Conservation (phyloP, 108 stramenopile species). For the Fragilariopsis cylindrus region DNA sequence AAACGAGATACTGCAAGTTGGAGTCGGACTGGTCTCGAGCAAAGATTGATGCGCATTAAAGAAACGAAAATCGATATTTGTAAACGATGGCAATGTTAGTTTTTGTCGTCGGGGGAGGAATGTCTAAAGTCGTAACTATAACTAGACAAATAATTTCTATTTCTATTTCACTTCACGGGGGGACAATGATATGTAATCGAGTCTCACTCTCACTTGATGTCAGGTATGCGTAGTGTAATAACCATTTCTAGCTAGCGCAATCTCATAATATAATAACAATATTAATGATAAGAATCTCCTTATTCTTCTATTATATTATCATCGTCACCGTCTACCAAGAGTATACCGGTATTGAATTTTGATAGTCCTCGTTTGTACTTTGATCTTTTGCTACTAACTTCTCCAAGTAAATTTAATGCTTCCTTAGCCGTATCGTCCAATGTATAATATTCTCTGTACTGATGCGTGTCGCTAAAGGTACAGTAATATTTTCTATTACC, state of each 20-base stretch:
- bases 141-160: too few relatives aligned
- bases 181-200: too few relatives aligned
- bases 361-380: slow-evolving; percentile 18
- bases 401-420: slow-evolving; percentile 44
- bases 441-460: slow-evolving; percentile 32
- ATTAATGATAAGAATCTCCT: too few relatives aligned
- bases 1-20: slow-evolving; percentile 35
- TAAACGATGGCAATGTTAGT: background rate
- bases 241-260: too few relatives aligned
- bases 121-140: too few relatives aligned
- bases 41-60: slow-evolving; percentile 31
- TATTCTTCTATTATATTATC: background rate
- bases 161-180: too few relatives aligned
- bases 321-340: slow-evolving; percentile 14
- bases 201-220: too few relatives aligned
- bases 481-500: slow-evolving; percentile 17
- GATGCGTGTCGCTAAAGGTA: slow-evolving; percentile 1
- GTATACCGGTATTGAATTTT: slow-evolving; percentile 11
- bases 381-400: slow-evolving; percentile 40
- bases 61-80: slow-evolving; percentile 20
- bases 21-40: slow-evolving; percentile 30
- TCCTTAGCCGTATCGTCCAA: slow-evolving; percentile 38
- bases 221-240: too few relatives aligned
- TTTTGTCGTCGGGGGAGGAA: too few relatives aligned
- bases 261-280: too few relatives aligned